Conservation (phyloP, 2,329 filamentous ascomycete genomes). For the Paramyrothecium sp. region DNA sequence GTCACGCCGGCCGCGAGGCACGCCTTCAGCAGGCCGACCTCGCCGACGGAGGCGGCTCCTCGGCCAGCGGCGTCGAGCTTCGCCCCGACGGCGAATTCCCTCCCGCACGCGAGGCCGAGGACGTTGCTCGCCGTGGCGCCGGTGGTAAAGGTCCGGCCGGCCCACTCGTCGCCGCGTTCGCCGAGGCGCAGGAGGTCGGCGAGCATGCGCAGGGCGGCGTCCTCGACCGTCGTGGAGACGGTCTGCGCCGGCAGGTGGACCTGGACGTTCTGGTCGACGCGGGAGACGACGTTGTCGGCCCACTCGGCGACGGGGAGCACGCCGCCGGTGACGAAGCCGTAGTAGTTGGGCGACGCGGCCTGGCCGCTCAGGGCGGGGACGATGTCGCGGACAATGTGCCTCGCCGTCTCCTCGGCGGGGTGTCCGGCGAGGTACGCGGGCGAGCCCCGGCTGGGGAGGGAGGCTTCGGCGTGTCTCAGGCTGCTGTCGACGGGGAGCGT, state of each 20-base stretch:
- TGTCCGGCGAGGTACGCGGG: conserved; percentile 28
- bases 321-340: conserved; percentile 86
- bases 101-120: conserved; percentile 65
- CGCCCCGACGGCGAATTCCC: conserved; percentile 60
- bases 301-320: conserved; percentile 74
- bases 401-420: conserved; percentile 23
- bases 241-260: conserved; percentile 79
- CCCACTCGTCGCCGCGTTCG: conserved; percentile 52
- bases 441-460: conserved; percentile 32
- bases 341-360: conserved; percentile 68
- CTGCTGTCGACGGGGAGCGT: conserved; percentile 36
- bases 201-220: conserved; percentile 67
- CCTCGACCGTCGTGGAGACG: conserved; percentile 74
- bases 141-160: conserved; percentile 52
- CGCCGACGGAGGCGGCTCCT: conserved; percentile 52
- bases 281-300: conserved; percentile 81
- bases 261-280: conserved; percentile 79
- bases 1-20: conserved; percentile 62
- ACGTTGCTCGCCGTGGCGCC: conserved; percentile 77
- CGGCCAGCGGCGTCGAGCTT: conserved; percentile 21
- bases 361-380: conserved; percentile 64
- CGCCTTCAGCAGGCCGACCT: conserved; percentile 67
- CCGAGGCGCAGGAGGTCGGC: conserved; percentile 64
- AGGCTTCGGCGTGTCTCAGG: conserved; percentile 34
- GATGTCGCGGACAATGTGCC: conserved; percentile 45